Conservation (phyloP, 495 filamentous ascomycete genomes). For the Aspergillus biplanus region DNA sequence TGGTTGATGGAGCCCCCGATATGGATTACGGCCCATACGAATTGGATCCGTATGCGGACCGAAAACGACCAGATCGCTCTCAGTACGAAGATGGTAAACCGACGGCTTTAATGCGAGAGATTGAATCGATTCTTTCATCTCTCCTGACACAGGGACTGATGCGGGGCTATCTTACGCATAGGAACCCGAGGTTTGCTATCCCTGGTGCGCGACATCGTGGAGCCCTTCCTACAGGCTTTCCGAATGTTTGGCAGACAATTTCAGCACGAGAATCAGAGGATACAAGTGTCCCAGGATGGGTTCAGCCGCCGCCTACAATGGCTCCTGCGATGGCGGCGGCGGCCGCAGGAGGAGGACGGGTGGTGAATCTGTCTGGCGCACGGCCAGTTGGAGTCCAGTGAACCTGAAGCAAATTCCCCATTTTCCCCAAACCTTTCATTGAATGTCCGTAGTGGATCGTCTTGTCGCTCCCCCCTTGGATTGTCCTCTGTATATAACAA, state of each 20-base stretch:
- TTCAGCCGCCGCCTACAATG: constrained; percentile 36
- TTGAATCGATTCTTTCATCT: constrained; percentile 79
- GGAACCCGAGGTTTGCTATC: constrained; percentile 76
- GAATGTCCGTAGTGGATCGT: no score
- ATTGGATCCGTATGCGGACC: constrained; percentile 41
- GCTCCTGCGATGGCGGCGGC: constrained; percentile 21
- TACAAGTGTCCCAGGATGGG: constrained; percentile 60
- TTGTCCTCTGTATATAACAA: not conserved
- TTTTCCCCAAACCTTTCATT: not conserved
- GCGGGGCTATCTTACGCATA: constrained; percentile 82
- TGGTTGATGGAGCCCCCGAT: constrained; percentile 47
- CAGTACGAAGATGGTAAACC: constrained; percentile 46
- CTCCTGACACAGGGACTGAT: constrained; percentile 83
- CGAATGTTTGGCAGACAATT: constrained; percentile 63
- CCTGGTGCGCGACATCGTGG: constrained; percentile 71
- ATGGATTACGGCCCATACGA: constrained; percentile 50
- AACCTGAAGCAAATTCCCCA: not conserved
- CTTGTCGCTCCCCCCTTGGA: not conserved
- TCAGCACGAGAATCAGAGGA: constrained; percentile 44
- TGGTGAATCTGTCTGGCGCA: constrained; percentile 57
- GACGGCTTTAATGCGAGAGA: constrained; percentile 59
- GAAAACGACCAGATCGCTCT: constrained; percentile 1
- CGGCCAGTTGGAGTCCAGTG: constrained; percentile 54
- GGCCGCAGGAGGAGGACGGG: constrained; percentile 44
- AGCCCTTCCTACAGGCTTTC: constrained; percentile 65